Evolutionary conservation across 2,329 filamentous ascomycete genomes (phyloP).

Genomic region (Ophiostoma ips): DNA sequence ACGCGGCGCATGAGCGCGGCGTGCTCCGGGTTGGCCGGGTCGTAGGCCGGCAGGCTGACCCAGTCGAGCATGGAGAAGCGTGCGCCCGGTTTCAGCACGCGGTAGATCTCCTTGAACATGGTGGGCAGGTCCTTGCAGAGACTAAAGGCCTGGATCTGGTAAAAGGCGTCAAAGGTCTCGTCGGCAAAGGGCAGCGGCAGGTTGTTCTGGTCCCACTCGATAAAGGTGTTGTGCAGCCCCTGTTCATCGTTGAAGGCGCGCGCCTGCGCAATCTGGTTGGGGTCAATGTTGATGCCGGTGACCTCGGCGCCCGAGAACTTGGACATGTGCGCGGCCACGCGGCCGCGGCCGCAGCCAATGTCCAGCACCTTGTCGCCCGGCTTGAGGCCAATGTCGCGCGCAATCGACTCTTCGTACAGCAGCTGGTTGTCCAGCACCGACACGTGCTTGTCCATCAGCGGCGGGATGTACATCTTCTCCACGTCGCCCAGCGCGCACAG

Average conservation of each 20-base stretch:
- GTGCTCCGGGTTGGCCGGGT: constrained; percentile 31
- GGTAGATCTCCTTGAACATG: constrained; percentile 34
- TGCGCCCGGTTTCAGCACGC: constrained; percentile 35
- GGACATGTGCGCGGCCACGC: constrained; percentile 40
- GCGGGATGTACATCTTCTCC: constrained; percentile 46
- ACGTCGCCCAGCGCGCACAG: constrained; percentile 40
- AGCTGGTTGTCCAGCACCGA: constrained; percentile 38
- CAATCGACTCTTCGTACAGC: constrained; percentile 36
- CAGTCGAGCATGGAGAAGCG: constrained; percentile 37
- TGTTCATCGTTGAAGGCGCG: constrained; percentile 28
- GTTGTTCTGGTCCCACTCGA: constrained; percentile 36
- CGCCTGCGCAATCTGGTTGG: constrained; percentile 35
- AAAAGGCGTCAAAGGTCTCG: constrained; percentile 36
- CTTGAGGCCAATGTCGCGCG: constrained; percentile 30
- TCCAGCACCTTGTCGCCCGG: constrained; percentile 34
- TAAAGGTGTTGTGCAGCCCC: constrained; percentile 32
- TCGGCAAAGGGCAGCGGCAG: constrained; percentile 37
- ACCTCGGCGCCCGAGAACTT: constrained; percentile 31
- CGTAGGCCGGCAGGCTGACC: constrained; percentile 36
- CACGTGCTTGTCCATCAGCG: constrained; percentile 35
- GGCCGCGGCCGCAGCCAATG: constrained; percentile 37
- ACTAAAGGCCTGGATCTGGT: constrained; percentile 44
- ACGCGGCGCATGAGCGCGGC: constrained; percentile 37
- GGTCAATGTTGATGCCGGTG: constrained; percentile 40
- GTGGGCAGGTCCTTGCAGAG: constrained; percentile 33